These are phyloP conservation scores for Pythium insidiosum DNA, from an alignment of 352 stramenopile genomes.

Conservation along the genomic window DNA sequence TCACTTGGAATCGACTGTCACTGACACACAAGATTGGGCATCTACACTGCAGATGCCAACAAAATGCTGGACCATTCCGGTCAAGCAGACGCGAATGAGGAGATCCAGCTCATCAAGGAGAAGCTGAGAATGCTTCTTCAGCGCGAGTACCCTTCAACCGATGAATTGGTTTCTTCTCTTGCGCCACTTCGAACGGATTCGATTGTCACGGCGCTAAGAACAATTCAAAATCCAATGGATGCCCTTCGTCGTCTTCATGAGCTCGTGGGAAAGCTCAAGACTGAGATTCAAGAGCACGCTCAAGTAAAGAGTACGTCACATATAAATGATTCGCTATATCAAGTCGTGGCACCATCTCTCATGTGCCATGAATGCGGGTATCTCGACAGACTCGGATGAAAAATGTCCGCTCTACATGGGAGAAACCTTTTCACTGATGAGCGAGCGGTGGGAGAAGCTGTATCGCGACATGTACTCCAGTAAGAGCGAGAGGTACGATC, in stretches of 20 bases:
- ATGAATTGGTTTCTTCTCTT: constrained; percentile 59
- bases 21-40: too few species aligned
- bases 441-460: constrained; percentile 93
- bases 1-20: too few species aligned
- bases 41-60: constrained; percentile 69
- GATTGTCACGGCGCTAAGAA: constrained; percentile 65
- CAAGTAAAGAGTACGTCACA: too few species aligned
- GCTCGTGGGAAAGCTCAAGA: constrained; percentile 63
- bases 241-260: constrained; percentile 61
- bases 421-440: constrained; percentile 93
- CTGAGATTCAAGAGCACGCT: constrained; percentile 65
- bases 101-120: constrained; percentile 73
- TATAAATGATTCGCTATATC: too few species aligned
- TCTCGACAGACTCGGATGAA: constrained; percentile 80
- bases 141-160: constrained; percentile 54
- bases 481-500: constrained; percentile 88
- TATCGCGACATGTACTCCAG: constrained; percentile 92
- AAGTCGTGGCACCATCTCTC: too few species aligned
- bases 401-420: constrained; percentile 90
- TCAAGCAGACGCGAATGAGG: constrained; percentile 95
- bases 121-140: constrained; percentile 91
- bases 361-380: too few species aligned
- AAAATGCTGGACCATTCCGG: constrained; percentile 99
- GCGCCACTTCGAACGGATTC: constrained; percentile 70
- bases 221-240: constrained; percentile 81